These are phyloP conservation scores for Colletotrichum sp. DNA, from an alignment of 2,329 filamentous ascomycete genomes.

Conservation along the genomic window DNA sequence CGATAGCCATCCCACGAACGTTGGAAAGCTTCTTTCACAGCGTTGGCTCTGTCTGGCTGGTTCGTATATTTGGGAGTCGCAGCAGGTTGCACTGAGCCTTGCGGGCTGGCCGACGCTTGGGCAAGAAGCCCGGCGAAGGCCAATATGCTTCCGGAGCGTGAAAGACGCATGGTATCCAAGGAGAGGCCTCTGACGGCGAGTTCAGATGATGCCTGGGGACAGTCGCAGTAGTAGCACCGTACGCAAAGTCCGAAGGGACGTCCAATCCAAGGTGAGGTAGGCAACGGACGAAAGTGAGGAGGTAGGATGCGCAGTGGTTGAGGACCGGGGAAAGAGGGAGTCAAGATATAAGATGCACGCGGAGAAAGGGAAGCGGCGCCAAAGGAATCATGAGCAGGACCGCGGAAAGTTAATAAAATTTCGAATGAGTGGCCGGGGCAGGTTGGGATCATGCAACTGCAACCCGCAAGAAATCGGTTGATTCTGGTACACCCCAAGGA, in stretches of 20 bases:
- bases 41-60: constrained; percentile 53
- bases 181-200: not conserved
- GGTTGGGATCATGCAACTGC: not conserved
- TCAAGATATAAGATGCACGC: not conserved
- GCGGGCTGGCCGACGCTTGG: not conserved
- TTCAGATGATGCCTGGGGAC: not conserved
- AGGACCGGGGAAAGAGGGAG: not conserved
- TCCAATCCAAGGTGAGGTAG: not conserved
- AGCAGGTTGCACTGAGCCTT: not conserved
- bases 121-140: not conserved
- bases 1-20: constrained; percentile 77
- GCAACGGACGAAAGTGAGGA: not conserved
- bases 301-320: not conserved
- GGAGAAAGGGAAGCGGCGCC: not conserved
- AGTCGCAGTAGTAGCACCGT: not conserved
- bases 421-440: not conserved
- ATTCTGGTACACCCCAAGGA: not conserved
- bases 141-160: not conserved
- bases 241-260: not conserved
- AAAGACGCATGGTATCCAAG: not conserved
- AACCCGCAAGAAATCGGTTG: not conserved
- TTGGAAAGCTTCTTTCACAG: constrained; percentile 72
- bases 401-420: not conserved
- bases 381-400: not conserved
- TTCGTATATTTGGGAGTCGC: constrained; percentile 22